Percentiles rank a stretch among this genome's conserved stretches.
Conservation (phyloP, 768 basidiomycete species). For the Hypholoma fasciculare region DNA sequence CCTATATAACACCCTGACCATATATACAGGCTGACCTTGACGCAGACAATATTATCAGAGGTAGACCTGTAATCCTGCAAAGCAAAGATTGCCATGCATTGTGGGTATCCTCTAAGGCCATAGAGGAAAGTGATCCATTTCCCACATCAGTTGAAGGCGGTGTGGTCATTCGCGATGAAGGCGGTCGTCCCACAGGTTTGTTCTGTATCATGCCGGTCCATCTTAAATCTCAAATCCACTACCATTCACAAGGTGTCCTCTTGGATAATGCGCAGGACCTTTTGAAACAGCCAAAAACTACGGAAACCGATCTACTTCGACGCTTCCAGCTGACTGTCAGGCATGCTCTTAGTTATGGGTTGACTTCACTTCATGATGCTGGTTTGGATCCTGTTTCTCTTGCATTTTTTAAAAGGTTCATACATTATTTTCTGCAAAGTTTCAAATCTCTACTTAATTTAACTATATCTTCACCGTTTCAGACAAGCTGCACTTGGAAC, state of each 20-base stretch:
- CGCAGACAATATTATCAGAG: slow-evolving; percentile 61
- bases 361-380: slow-evolving; percentile 89
- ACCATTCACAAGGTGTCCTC: slow-evolving; percentile 53
- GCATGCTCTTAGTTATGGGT: slow-evolving; percentile 68
- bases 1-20: background rate
- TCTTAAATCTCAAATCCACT: slow-evolving; percentile 1
- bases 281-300: slow-evolving; percentile 61
- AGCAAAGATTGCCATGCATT: slow-evolving; percentile 89
- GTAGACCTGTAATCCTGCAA: slow-evolving; percentile 73
- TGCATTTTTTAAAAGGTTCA: slow-evolving; percentile 69
- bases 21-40: slow-evolving; percentile 66
- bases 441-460: background rate
- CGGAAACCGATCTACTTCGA: slow-evolving; percentile 60
- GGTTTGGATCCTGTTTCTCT: slow-evolving; percentile 69
- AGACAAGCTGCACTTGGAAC: slow-evolving; percentile 63
- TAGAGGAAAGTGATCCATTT: slow-evolving; percentile 59
- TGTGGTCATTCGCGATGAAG: slow-evolving; percentile 65
- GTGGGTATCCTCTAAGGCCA: slow-evolving; percentile 74
- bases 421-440: background rate
- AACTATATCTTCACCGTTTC: slow-evolving; percentile 3
- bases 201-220: background rate
- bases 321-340: slow-evolving; percentile 61
- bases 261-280: slow-evolving; percentile 88
- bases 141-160: slow-evolving; percentile 80
- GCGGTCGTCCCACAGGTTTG: slow-evolving; percentile 72